Percentiles rank a stretch among this genome's conserved stretches.
Evolutionary conservation across 2,329 filamentous ascomycete species (phyloP).

Genomic region (Rhinocladiella mackenziei): DNA sequence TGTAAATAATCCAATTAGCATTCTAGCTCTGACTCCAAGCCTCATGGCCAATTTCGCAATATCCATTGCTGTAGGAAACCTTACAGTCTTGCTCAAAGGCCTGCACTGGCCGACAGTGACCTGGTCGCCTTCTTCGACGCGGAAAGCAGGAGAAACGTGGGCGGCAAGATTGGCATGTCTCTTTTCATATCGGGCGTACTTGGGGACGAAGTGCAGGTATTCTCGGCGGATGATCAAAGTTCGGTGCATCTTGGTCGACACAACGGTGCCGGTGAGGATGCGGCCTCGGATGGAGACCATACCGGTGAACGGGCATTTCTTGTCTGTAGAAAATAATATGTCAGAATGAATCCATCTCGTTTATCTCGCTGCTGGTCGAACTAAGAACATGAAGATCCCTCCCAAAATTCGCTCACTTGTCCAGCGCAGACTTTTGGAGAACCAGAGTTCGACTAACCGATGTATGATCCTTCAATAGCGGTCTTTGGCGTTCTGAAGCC

Average conservation of each 20-base stretch:
- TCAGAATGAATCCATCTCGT: slow-evolving; percentile 28
- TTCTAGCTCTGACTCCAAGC: slow-evolving; percentile 5
- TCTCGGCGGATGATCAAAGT: slow-evolving; percentile 98
- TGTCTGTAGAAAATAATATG: slow-evolving; percentile 61
- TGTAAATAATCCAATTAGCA: slow-evolving; percentile 37
- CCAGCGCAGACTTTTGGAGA: not conserved
- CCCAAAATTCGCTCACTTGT: not conserved
- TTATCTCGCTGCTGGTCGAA: not conserved
- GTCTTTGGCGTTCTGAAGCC: slow-evolving; percentile 98
- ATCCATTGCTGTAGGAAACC: slow-evolving; percentile 32
- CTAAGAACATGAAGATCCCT: not conserved
- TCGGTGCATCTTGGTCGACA: slow-evolving; percentile 99
- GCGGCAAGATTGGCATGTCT: slow-evolving; percentile 99
- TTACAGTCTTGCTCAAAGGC: slow-evolving; percentile 98
- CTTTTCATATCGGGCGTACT: slow-evolving; percentile 99
- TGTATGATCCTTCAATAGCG: slow-evolving; percentile 98
- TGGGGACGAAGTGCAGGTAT: slow-evolving; percentile 99
- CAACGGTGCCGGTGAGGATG: slow-evolving; percentile 98
- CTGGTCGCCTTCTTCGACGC: slow-evolving; percentile 99
- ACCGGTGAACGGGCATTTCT: slow-evolving; percentile 99
- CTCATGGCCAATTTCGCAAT: not conserved
- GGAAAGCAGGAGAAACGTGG: slow-evolving; percentile 98
- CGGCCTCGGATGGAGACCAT: slow-evolving; percentile 98
- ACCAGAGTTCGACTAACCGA: slow-evolving; percentile 63
- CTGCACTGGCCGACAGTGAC: slow-evolving; percentile 99